A percentile compares a stretch with the other conserved stretches of the same genome.
Conservation (phyloP, 2,329 filamentous ascomycete species). For the Colletotrichum sp. region DNA sequence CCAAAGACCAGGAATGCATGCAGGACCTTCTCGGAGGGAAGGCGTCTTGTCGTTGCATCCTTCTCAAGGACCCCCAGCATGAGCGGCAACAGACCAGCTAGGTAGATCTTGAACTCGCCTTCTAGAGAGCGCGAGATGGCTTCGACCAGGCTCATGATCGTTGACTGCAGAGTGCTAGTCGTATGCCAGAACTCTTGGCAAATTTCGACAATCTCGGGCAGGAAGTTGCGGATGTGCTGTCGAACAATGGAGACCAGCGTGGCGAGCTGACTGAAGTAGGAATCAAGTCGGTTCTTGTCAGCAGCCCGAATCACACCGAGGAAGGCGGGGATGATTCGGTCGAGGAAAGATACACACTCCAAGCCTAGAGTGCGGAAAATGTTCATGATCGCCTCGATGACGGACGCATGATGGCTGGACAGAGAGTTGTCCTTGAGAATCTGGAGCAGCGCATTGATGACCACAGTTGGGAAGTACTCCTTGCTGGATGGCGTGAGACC, state of each 20-base stretch:
- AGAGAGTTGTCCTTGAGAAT: conserved; percentile 92
- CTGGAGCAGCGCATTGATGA: conserved; percentile 92
- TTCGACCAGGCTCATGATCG: conserved; percentile 90
- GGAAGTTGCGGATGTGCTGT: conserved; percentile 91
- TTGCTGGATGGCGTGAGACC: conserved; percentile 95
- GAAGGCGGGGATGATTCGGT: conserved; percentile 93
- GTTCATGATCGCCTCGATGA: conserved; percentile 98
- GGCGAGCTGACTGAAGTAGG: conserved; percentile 96
- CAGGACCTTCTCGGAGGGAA: conserved; percentile 86
- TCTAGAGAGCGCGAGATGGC: conserved; percentile 93
- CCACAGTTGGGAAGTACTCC: conserved; percentile 97
- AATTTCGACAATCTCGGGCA: conserved; percentile 85
- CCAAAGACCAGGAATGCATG: conserved; percentile 97
- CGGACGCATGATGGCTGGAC: conserved; percentile 87
- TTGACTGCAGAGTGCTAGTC: conserved; percentile 82
- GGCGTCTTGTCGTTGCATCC: conserved; percentile 76
- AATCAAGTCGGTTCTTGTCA: conserved; percentile 79
- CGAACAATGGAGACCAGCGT: conserved; percentile 93
- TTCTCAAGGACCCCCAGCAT: conserved; percentile 96
- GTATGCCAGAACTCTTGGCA: conserved; percentile 91
- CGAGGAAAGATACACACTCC: conserved; percentile 94
- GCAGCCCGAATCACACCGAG: conserved; percentile 87
- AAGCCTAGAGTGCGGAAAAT: conserved; percentile 96
- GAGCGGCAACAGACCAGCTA: conserved; percentile 85
- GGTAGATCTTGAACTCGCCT: conserved; percentile 96